phyloP scores from a whole-genome alignment of 768 basidiomycete genomes.

The Rickenella mellea region DNA sequence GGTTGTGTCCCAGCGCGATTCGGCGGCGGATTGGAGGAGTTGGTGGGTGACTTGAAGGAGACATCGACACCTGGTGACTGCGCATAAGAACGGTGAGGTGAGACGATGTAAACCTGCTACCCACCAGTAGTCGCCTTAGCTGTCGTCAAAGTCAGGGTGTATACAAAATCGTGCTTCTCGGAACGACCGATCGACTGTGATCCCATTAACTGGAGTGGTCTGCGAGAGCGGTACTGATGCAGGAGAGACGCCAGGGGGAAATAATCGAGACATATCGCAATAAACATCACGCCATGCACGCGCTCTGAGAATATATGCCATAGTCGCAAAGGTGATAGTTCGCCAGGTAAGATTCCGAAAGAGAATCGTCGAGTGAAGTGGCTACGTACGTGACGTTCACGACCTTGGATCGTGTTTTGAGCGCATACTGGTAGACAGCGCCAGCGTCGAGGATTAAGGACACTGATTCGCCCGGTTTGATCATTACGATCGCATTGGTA shows the following conservation, averaged over 20 bases:
- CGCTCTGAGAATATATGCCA: conserved; percentile 29
- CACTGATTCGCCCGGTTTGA: conserved; percentile 54
- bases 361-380: conserved; percentile 1
- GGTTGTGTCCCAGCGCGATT: too few relatives aligned
- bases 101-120: too few relatives aligned
- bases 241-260: conserved; percentile 26
- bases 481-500: conserved; percentile 41
- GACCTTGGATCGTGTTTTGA: conserved; percentile 56
- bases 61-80: too few relatives aligned
- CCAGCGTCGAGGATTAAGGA: conserved; percentile 64
- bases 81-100: too few relatives aligned
- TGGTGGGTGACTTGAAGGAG: too few relatives aligned
- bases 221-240: conserved; percentile 22
- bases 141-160: conserved; percentile 35
- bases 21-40: too few relatives aligned
- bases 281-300: conserved; percentile 57
- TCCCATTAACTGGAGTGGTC: conserved; percentile 34
- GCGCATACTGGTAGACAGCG: conserved; percentile 56
- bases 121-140: too few relatives aligned
- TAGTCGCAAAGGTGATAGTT: not conserved
- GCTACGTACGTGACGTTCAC: conserved; percentile 57
- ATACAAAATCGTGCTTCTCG: conserved; percentile 56
- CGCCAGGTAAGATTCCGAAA: not conserved
- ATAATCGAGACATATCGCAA: conserved; percentile 53
- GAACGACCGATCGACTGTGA: conserved; percentile 60